Percentiles rank a stretch among this genome's conserved stretches.
Evolutionary conservation across 2,329 filamentous ascomycete genomes (phyloP).

Genomic region (Diaporthe citrichinensis): DNA sequence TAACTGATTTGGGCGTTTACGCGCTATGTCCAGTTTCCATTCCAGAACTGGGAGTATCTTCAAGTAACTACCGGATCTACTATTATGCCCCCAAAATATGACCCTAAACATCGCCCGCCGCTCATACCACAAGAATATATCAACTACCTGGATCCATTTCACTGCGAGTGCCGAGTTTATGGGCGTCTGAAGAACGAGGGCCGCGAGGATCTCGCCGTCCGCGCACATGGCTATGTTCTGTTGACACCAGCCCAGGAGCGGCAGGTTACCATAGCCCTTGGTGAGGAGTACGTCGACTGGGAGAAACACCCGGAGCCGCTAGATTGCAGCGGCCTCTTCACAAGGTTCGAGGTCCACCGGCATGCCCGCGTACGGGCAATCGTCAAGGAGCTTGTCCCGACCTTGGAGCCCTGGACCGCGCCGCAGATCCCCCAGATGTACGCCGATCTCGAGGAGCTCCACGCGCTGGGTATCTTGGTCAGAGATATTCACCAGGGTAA

Average conservation of each 20-base stretch:
- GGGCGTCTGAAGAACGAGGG: neutral
- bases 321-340: neutral
- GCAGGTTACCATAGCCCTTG: neutral
- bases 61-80: no score
- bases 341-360: neutral
- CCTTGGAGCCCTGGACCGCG: neutral
- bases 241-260: neutral
- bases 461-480: neutral
- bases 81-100: no score
- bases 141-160: slow-evolving; percentile 1
- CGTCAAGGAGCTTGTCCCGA: neutral
- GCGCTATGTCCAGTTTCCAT: no score
- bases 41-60: no score
- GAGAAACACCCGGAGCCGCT: neutral
- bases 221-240: neutral
- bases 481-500: neutral
- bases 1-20: no score
- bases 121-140: neutral
- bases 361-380: neutral
- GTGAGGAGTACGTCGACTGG: neutral
- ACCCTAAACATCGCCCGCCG: no score
- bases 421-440: neutral
- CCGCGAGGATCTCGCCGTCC: neutral
- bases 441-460: neutral
- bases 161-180: slow-evolving; percentile 5